Evolutionary conservation across 2,329 filamentous ascomycete species (phyloP).

Genomic region (Aspergillus glaucus): DNA sequence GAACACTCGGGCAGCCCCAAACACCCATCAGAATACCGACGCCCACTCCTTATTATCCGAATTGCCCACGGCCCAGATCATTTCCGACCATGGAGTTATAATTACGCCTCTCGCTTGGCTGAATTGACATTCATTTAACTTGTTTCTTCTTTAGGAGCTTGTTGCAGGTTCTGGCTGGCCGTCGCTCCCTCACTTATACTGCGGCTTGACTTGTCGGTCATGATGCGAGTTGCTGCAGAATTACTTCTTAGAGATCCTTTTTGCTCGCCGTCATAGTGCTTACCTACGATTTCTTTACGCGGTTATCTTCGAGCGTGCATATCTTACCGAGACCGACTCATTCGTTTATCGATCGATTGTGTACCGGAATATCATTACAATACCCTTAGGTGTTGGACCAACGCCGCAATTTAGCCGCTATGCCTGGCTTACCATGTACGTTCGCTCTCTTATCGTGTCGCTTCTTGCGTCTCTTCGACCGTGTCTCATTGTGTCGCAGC

Average conservation of each 20-base stretch:
- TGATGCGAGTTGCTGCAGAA: slow-evolving; percentile 23
- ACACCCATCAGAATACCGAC: not conserved
- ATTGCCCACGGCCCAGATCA: not conserved
- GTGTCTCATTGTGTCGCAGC: slow-evolving; percentile 46
- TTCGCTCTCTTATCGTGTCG: slow-evolving; percentile 1
- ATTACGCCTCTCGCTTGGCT: not conserved
- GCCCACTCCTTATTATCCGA: not conserved
- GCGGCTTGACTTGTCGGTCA: slow-evolving; percentile 13
- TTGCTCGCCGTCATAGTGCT: slow-evolving; percentile 1
- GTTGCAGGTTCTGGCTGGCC: not conserved
- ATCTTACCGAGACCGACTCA: not conserved
- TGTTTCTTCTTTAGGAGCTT: not conserved
- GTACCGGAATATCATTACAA: not conserved
- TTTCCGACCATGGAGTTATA: not conserved
- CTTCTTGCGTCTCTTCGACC: not conserved
- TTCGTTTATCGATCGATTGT: slow-evolving; percentile 1
- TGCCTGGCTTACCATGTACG: slow-evolving; percentile 43
- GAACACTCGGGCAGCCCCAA: not conserved
- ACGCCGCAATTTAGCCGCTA: slow-evolving; percentile 17
- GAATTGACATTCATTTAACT: not conserved
- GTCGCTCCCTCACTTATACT: slow-evolving; percentile 1
- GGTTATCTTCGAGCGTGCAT: not conserved
- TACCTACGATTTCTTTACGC: not conserved
- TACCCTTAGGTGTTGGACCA: not conserved
- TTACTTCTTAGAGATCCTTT: slow-evolving; percentile 15